These are phyloP conservation scores for Colletotrichum scovillei DNA, from an alignment of 2,329 filamentous ascomycete species.

Conservation along the genomic window DNA sequence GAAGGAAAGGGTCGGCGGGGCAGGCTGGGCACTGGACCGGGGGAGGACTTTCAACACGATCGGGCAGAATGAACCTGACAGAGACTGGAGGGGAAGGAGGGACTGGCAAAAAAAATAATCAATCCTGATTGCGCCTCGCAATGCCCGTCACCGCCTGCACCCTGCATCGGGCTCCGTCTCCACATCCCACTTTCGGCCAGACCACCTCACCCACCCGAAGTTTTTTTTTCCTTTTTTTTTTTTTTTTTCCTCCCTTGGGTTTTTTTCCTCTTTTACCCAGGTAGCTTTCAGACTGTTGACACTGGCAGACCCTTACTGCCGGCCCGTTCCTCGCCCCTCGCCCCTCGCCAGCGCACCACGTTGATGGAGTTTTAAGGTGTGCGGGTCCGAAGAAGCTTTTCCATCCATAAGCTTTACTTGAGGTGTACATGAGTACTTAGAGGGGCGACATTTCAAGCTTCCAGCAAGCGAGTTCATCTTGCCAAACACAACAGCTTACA, in stretches of 20 bases:
- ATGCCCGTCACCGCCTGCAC: conserved; percentile 36
- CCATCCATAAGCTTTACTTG: no score
- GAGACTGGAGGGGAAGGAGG: conserved; percentile 18
- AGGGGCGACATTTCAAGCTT: neutral
- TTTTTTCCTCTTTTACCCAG: neutral
- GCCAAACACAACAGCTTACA: neutral
- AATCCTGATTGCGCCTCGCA: conserved; percentile 30
- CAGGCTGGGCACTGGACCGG: conserved; percentile 18
- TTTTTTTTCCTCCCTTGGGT: neutral
- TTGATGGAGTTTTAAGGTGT: neutral
- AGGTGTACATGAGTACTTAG: no score
- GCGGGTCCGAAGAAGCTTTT: neutral
- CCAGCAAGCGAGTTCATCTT: neutral
- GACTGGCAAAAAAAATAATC: conserved; percentile 12
- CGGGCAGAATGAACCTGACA: conserved; percentile 27
- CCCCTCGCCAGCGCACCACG: conserved; percentile 8
- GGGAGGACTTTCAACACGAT: conserved; percentile 27
- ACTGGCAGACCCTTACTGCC: conserved; percentile 31
- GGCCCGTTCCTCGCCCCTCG: conserved; percentile 24
- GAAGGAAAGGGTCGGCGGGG: conserved; percentile 23
- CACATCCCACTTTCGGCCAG: conserved; percentile 10
- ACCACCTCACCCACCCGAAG: neutral
- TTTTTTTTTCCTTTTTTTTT: neutral
- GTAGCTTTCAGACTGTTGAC: neutral
- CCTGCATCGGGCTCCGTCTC: conserved; percentile 23